These are phyloP conservation scores for Phytopythium kandeliae DNA, from an alignment of 352 stramenopile species.

Conservation along the genomic window DNA sequence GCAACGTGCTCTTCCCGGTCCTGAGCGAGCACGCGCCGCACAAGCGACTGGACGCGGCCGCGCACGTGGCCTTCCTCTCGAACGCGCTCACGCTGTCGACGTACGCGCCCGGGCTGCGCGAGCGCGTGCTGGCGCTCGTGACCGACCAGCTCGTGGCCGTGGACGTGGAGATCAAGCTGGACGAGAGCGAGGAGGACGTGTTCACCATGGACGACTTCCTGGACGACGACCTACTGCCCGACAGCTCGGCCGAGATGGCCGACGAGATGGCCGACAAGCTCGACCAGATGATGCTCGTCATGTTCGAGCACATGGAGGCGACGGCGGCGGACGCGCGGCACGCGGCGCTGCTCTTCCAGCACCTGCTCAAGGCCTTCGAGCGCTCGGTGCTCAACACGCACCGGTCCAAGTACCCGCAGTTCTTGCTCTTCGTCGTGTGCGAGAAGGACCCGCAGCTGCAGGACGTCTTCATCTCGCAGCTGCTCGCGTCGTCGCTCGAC, in stretches of 20 bases:
- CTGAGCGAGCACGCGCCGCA: constrained; percentile 78
- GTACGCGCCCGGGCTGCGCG: constrained; percentile 63
- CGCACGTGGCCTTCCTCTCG: constrained; percentile 64
- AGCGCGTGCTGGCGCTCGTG: constrained; percentile 81
- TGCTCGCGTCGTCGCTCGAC: constrained; percentile 69
- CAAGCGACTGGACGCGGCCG: constrained; percentile 64
- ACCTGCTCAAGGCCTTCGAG: constrained; percentile 81
- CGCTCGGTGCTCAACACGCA: constrained; percentile 87
- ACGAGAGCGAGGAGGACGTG: constrained; percentile 81
- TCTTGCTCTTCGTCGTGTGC: constrained; percentile 88
- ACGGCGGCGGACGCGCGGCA: constrained; percentile 31
- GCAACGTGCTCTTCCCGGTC: constrained; percentile 73
- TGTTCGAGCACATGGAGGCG: constrained; percentile 82
- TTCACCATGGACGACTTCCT: constrained; percentile 82
- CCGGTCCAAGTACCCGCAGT: constrained; percentile 92
- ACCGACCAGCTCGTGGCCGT: constrained; percentile 83
- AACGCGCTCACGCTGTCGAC: constrained; percentile 68
- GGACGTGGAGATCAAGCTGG: constrained; percentile 87
- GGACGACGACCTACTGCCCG: constrained; percentile 64
- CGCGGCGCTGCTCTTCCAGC: constrained; percentile 63
- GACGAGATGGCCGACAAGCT: constrained; percentile 87
- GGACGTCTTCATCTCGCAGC: constrained; percentile 78
- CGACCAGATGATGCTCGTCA: constrained; percentile 84
- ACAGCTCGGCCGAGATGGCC: constrained; percentile 32
- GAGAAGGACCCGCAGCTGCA: constrained; percentile 70